These are phyloP conservation scores for Lepidium aucheri DNA, from an alignment of 345 rosid genomes.

Conservation along the genomic window DNA sequence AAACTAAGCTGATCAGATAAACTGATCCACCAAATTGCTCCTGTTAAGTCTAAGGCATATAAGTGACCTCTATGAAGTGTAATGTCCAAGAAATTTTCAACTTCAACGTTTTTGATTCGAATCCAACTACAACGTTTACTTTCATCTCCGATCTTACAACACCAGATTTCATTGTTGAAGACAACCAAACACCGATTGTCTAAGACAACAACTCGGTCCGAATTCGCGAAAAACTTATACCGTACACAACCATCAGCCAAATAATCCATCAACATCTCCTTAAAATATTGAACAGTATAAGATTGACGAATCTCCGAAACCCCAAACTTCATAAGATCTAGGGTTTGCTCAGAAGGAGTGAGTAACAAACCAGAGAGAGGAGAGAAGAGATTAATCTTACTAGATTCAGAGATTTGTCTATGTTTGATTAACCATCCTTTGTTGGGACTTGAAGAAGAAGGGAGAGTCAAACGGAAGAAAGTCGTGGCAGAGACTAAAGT, in stretches of 20 bases:
- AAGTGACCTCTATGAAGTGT: background rate
- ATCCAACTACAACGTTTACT: background rate
- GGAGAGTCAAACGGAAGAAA: background rate
- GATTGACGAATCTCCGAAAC: background rate
- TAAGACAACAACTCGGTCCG: background rate
- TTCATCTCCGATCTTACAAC: background rate
- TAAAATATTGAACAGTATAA: background rate
- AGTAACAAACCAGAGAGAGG: background rate
- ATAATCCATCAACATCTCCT: too few relatives aligned
- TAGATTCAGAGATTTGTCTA: background rate
- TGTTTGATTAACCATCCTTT: background rate
- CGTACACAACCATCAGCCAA: too few relatives aligned
- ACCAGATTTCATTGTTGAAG: background rate
- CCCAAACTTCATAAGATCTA: background rate
- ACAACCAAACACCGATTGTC: background rate
- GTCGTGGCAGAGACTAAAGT: background rate
- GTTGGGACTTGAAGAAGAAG: background rate
- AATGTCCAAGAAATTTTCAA: background rate
- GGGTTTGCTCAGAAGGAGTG: background rate
- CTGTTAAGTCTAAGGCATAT: background rate
- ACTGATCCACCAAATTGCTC: background rate
- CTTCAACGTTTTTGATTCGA: background rate
- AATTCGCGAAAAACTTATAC: background rate
- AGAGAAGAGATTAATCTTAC: background rate
- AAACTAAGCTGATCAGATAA: background rate